Conservation (phyloP, 208 protist species). For the Trypanosoma vivax region DNA sequence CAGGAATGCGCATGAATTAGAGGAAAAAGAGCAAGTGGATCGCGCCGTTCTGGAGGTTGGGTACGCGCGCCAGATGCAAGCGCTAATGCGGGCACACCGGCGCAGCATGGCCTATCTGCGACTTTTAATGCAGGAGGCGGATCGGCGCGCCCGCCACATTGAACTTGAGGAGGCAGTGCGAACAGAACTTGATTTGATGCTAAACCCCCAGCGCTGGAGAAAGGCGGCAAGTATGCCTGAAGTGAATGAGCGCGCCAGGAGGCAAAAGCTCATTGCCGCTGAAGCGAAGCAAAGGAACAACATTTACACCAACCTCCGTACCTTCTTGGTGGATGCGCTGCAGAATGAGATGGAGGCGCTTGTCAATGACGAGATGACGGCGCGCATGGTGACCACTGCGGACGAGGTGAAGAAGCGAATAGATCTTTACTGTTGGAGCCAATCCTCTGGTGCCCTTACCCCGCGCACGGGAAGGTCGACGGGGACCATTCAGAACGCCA, state of each 20-base stretch:
- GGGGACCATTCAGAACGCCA: not conserved
- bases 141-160: conserved; percentile 36
- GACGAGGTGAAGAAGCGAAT: conserved; percentile 56
- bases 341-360: conserved; percentile 33
- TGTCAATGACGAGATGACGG: conserved; percentile 40
- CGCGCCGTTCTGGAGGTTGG: conserved; percentile 60
- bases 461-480: conserved; percentile 3
- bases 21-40: conserved; percentile 46
- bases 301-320: conserved; percentile 12
- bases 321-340: conserved; percentile 13
- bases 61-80: conserved; percentile 51
- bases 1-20: conserved; percentile 19
- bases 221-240: conserved; percentile 1
- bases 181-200: conserved; percentile 35
- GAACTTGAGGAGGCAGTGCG: conserved; percentile 36
- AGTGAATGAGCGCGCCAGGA: conserved; percentile 3
- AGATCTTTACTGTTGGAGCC: conserved; percentile 27
- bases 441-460: not conserved
- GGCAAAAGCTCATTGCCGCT: conserved; percentile 11
- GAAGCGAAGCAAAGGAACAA: conserved; percentile 16
- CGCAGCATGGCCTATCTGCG: conserved; percentile 33
- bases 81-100: conserved; percentile 40
- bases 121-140: conserved; percentile 28
- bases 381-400: conserved; percentile 38
- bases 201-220: conserved; percentile 24